Percentiles rank a stretch among this genome's conserved stretches.
Evolutionary conservation across 1,284 basidiomycete genomes (phyloP).

Genomic region (Ceratorhiza oryzae-sativae): DNA sequence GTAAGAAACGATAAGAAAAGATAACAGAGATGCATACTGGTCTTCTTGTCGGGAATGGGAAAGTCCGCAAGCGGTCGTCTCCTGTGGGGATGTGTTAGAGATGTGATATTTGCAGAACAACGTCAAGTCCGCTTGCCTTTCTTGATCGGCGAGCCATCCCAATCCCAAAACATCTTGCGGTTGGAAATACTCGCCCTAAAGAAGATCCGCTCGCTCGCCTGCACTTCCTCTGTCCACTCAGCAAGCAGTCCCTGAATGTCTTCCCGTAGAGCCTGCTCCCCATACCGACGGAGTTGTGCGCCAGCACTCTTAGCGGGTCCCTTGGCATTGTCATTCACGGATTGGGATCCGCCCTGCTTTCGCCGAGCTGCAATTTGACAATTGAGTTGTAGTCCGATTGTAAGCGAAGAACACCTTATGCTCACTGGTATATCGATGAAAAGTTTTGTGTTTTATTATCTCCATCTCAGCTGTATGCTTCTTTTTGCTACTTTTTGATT

Average conservation of each 20-base stretch:
- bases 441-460: constrained; percentile 92
- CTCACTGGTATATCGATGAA: constrained; percentile 97
- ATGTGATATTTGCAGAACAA: too few relatives aligned
- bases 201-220: constrained; percentile 84
- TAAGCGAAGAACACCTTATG: constrained; percentile 21
- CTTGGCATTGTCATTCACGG: constrained; percentile 90
- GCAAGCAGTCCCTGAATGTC: constrained; percentile 83
- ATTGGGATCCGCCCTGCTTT: constrained; percentile 97
- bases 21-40: constrained; percentile 64
- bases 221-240: constrained; percentile 86
- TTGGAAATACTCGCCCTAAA: constrained; percentile 87
- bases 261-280: constrained; percentile 90
- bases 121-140: constrained; percentile 54
- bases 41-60: constrained; percentile 92
- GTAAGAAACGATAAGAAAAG: not conserved
- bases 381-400: constrained; percentile 5
- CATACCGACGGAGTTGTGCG: constrained; percentile 92
- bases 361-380: constrained; percentile 73
- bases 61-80: constrained; percentile 82
- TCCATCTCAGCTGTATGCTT: constrained; percentile 75
- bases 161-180: constrained; percentile 86
- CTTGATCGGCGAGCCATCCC: constrained; percentile 69
- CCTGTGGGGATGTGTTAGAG: constrained; percentile 48
- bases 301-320: constrained; percentile 94
- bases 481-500: constrained; percentile 59